phyloP scores from a whole-genome alignment of 441 rosid species.

The Aleurites moluccanus region DNA sequence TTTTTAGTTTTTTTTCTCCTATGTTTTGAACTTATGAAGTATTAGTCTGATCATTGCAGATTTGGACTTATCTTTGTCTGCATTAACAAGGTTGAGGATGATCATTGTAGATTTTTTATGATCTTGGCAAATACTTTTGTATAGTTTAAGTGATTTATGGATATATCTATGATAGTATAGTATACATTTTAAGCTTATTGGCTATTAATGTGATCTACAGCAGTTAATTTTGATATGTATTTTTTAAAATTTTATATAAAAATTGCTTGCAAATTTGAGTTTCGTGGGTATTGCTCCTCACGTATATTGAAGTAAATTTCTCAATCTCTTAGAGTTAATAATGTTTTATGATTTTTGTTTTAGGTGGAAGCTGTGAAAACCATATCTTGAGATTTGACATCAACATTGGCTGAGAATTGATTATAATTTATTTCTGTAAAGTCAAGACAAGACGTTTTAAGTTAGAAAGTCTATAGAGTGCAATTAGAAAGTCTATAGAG shows the following conservation, averaged over 20 bases:
- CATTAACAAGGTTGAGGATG: neutral
- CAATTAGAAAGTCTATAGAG: neutral
- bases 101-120: neutral
- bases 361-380: slow-evolving; percentile 14
- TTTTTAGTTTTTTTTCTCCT: neutral
- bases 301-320: neutral
- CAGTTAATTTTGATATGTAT: neutral
- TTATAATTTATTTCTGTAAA: neutral
- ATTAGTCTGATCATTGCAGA: neutral
- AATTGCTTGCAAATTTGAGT: neutral
- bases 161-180: neutral
- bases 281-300: neutral
- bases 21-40: neutral
- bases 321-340: neutral
- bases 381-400: neutral
- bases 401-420: neutral
- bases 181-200: neutral
- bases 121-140: neutral
- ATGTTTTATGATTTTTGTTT: slow-evolving; percentile 8
- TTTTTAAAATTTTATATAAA: neutral
- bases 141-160: neutral
- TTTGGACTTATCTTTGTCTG: neutral
- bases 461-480: neutral
- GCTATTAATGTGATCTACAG: neutral
- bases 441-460: neutral